Base-by-base conservation (phyloP, 306 rosid species). In the Inga leiocalycina region DNA sequence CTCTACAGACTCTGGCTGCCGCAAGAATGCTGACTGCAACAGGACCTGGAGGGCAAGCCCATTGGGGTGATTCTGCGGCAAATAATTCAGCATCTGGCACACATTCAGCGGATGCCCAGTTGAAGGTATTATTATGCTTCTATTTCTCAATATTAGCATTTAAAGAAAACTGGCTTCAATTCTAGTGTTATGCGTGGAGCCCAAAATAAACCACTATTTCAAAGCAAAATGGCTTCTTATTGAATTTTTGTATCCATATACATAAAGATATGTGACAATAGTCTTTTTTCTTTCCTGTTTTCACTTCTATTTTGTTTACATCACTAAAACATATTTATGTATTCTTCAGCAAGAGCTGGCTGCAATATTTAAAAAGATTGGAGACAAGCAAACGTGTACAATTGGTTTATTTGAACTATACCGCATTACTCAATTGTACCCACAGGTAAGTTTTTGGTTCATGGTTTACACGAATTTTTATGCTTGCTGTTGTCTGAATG, bases 11-110 rank as follows among this genome's bases (percentile, higher is more conserved):
- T 71, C 85, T 97, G 82, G 98, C 98, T 44, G 99, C 99, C 3
- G 98, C 98, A 68, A 94, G 99, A 88, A 97, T 97, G 99, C 83
- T 97, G 90, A 97, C 99, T 10, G 94, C 99, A 78, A 89, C 97
- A 65, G 97, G 99, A 77, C 93, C 99, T 56, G 99, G 86, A 70
- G 98, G 98, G 76, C 98, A 93, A 85, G 91, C 92, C 82, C 97
- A 97, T 78, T 97, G 99, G 99, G 90, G 93, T 61, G 97, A 94
- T 80, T 94, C 98, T 22, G 91, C 97, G 20, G 85, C 94, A 71
- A 94, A 97, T 83, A 94, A 94, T 87, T 80, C 99, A 3, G 89
- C 95, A 39, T 88, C 97, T 57, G 98, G 97, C 65, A 89, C 95
- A n/a, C 98, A 92, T 62, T 92, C 98, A 71, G 90, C 95, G 45